A percentile compares a stretch with the other conserved stretches of the same genome.
These are phyloP conservation scores for Volvariella surrecta DNA, from an alignment of 1,284 basidiomycete species.

Conservation along the genomic window DNA sequence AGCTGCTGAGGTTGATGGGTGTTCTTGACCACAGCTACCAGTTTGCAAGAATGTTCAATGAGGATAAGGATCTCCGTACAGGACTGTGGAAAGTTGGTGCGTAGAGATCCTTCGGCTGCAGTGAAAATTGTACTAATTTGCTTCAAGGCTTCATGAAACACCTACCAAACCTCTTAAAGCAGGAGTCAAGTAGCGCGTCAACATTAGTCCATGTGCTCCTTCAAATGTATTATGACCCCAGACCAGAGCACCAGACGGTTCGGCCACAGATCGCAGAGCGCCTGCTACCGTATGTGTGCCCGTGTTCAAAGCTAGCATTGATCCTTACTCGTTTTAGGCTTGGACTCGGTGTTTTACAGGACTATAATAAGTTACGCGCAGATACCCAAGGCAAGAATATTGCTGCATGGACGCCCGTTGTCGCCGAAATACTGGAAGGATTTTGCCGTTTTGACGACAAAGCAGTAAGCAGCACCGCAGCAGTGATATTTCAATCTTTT, in stretches of 20 bases:
- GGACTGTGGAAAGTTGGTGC: conserved; percentile 98
- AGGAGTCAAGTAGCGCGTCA: conserved; percentile 95
- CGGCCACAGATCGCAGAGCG: conserved; percentile 82
- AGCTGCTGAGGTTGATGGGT: conserved; percentile 88
- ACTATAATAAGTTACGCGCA: conserved; percentile 84
- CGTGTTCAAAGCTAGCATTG: conserved; percentile 4
- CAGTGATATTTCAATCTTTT: no score
- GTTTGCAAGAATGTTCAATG: conserved; percentile 96
- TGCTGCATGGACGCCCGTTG: conserved; percentile 95
- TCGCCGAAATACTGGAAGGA: conserved; percentile 88
- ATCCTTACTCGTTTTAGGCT: conserved; percentile 51
- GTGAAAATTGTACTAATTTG: conserved; percentile 4
- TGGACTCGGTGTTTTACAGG: conserved; percentile 84
- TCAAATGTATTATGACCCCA: conserved; percentile 91
- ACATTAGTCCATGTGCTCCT: conserved; percentile 91
- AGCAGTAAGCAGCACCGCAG: conserved; percentile 72
- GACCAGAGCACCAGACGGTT: conserved; percentile 76
- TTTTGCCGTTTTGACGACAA: conserved; percentile 86
- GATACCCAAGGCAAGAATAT: conserved; percentile 97
- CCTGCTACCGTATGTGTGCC: conserved; percentile 76
- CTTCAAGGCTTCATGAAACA: conserved; percentile 99
- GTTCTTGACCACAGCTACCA: conserved; percentile 96
- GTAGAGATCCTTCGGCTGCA: conserved; percentile 23
- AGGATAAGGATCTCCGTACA: conserved; percentile 94
- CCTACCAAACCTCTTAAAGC: conserved; percentile 94